Percentiles rank a stretch among this genome's conserved stretches.
Conservation (phyloP, 768 basidiomycete species). For the Sistotremastrum suecicum region DNA sequence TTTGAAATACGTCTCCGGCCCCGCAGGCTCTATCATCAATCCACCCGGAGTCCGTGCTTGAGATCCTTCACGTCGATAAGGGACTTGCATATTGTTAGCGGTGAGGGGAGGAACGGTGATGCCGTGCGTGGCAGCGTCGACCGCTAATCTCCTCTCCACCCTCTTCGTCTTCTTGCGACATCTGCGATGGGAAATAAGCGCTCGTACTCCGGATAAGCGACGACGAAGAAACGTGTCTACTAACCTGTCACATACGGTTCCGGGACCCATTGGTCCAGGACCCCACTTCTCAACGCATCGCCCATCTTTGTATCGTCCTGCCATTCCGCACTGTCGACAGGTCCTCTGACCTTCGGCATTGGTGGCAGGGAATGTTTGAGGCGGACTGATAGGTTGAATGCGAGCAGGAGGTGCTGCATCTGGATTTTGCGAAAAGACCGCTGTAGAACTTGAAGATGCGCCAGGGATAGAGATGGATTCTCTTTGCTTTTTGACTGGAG, state of each 20-base stretch:
- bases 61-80: too few relatives aligned
- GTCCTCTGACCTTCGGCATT: constrained; percentile 60
- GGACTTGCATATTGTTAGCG: too few relatives aligned
- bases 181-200: constrained; percentile 15
- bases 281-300: constrained; percentile 87
- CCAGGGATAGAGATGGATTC: too few relatives aligned
- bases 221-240: constrained; percentile 9
- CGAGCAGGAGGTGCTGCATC: too few relatives aligned
- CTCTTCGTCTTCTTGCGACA: constrained; percentile 84
- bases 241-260: constrained; percentile 69
- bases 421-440: too few relatives aligned
- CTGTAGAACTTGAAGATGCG: too few relatives aligned
- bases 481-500: too few relatives aligned
- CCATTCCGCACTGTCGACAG: constrained; percentile 60
- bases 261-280: constrained; percentile 70
- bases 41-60: too few relatives aligned
- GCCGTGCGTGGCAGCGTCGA: constrained; percentile 22
- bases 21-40: too few relatives aligned
- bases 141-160: constrained; percentile 58
- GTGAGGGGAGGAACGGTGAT: too few relatives aligned
- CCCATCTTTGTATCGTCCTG: constrained; percentile 69
- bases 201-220: neutral
- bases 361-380: constrained; percentile 8
- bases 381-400: too few relatives aligned
- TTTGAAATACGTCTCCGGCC: too few relatives aligned